Conservation (phyloP, 805 yeast genomes). For the Spathaspora sp. region DNA sequence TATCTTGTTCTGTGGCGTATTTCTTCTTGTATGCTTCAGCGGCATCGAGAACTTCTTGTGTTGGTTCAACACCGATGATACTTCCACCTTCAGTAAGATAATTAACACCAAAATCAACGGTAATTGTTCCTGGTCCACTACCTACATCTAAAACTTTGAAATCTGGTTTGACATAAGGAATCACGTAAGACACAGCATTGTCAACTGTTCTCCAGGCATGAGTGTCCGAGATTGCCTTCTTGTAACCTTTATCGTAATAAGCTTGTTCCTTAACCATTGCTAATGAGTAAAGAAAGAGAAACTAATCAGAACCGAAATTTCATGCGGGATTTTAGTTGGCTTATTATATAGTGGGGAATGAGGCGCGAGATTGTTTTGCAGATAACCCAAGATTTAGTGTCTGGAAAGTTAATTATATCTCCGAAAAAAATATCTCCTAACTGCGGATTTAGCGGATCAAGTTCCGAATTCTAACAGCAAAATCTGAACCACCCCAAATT, state of each 20-base stretch:
- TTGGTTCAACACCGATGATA: constrained; percentile 30
- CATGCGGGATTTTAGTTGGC: too few relatives aligned
- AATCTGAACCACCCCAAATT: too few relatives aligned
- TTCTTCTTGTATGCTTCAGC: constrained; percentile 12
- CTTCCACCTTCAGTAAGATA: constrained; percentile 20
- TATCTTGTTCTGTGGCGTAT: neutral
- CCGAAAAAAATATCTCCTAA: too few relatives aligned
- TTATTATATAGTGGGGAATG: too few relatives aligned
- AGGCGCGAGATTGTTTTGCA: too few relatives aligned
- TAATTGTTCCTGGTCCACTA: constrained; percentile 42
- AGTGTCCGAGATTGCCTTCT: constrained; percentile 18
- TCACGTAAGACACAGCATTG: constrained; percentile 21
- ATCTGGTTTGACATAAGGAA: constrained; percentile 21
- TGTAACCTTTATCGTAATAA: constrained; percentile 22
- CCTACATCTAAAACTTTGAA: constrained; percentile 37
- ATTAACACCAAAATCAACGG: constrained; percentile 25
- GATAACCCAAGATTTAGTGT: too few relatives aligned
- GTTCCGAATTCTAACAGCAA: too few relatives aligned
- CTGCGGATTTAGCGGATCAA: too few relatives aligned
- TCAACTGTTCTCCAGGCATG: constrained; percentile 33
- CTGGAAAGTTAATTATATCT: too few relatives aligned
- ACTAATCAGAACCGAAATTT: too few relatives aligned
- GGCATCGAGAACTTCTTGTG: constrained; percentile 23
- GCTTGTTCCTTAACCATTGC: constrained; percentile 12
- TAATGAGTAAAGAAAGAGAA: neutral